Percentiles rank a stretch among this genome's conserved stretches.
phyloP scores from a whole-genome alignment of 768 basidiomycete genomes.

The Pholiota molesta region DNA sequence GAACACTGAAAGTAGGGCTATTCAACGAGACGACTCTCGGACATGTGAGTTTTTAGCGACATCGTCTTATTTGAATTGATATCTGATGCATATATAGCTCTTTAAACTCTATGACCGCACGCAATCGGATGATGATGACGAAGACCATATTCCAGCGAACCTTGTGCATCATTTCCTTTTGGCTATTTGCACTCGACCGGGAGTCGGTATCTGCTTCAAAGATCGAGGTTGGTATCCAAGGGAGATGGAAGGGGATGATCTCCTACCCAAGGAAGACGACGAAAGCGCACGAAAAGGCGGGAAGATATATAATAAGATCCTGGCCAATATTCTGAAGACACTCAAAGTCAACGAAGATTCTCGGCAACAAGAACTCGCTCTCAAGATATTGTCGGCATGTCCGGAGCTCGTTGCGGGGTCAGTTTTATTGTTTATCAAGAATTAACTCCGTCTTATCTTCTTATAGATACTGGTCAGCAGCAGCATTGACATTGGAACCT shows the following conservation, averaged over 20 bases:
- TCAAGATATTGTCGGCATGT: constrained; percentile 80
- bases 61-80: constrained; percentile 1
- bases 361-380: constrained; percentile 80
- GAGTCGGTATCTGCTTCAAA: constrained; percentile 83
- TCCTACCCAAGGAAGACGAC: constrained; percentile 37
- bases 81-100: constrained; percentile 44
- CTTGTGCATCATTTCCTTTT: constrained; percentile 87
- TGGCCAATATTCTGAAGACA: constrained; percentile 71
- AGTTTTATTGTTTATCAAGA: constrained; percentile 21
- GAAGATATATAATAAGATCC: constrained; percentile 80
- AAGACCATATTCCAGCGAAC: constrained; percentile 69
- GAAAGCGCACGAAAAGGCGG: constrained; percentile 33
- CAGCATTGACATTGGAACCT: constrained; percentile 77
- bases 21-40: constrained; percentile 70
- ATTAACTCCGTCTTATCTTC: constrained; percentile 3
- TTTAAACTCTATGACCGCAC: constrained; percentile 73
- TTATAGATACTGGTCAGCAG: constrained; percentile 70
- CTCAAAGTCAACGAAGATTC: constrained; percentile 90
- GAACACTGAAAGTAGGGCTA: constrained; percentile 69
- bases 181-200: constrained; percentile 80
- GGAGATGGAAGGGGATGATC: constrained; percentile 44
- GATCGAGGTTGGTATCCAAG: constrained; percentile 92
- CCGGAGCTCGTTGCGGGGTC: constrained; percentile 86
- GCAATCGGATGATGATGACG: constrained; percentile 46
- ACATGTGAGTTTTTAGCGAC: constrained; percentile 47